Evolutionary conservation across 1,284 basidiomycete species (phyloP), one percentile per base, ranked within the genome.

Genomic region (Somion occarium): DNA sequence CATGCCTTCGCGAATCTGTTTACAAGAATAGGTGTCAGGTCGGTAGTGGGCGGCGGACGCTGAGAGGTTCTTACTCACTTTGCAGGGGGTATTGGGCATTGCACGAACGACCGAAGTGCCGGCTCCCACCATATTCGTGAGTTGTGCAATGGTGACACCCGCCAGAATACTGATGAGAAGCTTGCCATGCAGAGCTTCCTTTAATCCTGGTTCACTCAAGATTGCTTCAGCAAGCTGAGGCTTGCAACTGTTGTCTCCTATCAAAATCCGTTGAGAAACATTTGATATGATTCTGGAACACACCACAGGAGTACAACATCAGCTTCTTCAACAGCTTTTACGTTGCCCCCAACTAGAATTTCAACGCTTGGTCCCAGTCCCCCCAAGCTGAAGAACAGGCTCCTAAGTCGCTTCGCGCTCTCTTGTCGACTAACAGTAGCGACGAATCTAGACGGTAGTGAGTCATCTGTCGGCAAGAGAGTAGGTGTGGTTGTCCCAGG

Each of bases 1-100:
- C 95, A 98, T 97, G 51, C 94, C 94, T 73, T 98, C 94, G 38
- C 95, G 86, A 64, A 98, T 97, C 93, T 98, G 45, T 4, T 38
- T 30, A 18, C n/a, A 27, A 3, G 44, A 23, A 23, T 23, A n/a
- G 25, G 22, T 22, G 11, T 30, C n/a, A 46, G 44, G 22, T n/a
- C 18, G 44, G n/a, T 3, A 42, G 7, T 9, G 23, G 19, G 47
- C 26, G 25, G 25, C 5, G 44, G 30, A 44, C 27, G 42, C 12
- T 30, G 38, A 9, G 12, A 41, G 49, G 25, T 13, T 12, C 44
- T 7, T 22, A 47, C 79, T 56, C 54, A 93, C 95, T 70, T 93
- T 93, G 75, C 92, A 93, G 5, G 97, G 95, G 1, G 97, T 99
- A 67, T 99, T 99, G 56, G 97, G 96, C 97, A 99, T 99, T 2